Evolutionary conservation across 2,329 filamentous ascomycete genomes (phyloP), one percentile per base, ranked within the genome.

Genomic region (Annulohypoxylon truncatum): DNA sequence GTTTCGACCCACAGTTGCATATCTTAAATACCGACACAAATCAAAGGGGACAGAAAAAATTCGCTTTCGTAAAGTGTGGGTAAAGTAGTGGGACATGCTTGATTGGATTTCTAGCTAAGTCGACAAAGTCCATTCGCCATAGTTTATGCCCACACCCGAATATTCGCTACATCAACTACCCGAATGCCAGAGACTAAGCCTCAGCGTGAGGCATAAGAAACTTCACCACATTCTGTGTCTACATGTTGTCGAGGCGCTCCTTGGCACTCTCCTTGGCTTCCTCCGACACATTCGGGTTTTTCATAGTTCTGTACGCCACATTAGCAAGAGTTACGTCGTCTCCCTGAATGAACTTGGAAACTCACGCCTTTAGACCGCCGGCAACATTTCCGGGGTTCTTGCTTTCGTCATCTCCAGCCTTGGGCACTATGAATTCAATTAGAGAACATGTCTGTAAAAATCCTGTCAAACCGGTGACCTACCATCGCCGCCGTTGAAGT

Each of bases 331-430:
- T n/a, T n/a, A n/a, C n/a, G n/a, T 10, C 38, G 8, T 4, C 1
- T 4, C 4, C 5, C n/a, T 13, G 13, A 15, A 2, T 13, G 2
- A 31, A 15, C 44, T 24, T 9, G 6, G 8, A 22, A 10, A 77
- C 83, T 73, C 74, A 85, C 82, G 83, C 82, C 77, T 85, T 85
- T 12, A 85, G 78, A 15, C 83, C 83, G 12, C 82, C 81, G 15
- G 80, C 80, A 64, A 87, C 84, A 55, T 87, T 86, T 70, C 79
- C 78, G n/a, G 83, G 81, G 72, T 87, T 86, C 79, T 87, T 87
- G 52, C 81, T 71, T 55, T 77, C 74, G 15, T 73, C 74, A 15
- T 80, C 77, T 18, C 71, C 70, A 10, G 76, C 72, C 46, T 76
- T 75, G 35, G 77, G 63, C 31, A 80, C 77, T 71, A 35, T 13